Base-by-base conservation (phyloP, 2,329 filamentous ascomycete species). In the Sphaerostilbella broomeana region DNA sequence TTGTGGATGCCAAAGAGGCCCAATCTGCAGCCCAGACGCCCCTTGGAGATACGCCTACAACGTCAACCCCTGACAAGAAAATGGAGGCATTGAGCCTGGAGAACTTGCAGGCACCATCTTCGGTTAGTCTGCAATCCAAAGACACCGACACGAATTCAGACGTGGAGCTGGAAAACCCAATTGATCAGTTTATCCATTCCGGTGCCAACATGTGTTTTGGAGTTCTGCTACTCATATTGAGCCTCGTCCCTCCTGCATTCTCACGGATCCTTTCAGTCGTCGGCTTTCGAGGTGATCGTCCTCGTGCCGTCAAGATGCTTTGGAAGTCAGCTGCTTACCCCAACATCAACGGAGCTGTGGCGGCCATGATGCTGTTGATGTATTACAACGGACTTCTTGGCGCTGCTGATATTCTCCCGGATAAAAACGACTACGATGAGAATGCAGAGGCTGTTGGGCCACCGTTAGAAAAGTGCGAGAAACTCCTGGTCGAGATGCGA, bases 311-410 rank as follows among this genome's bases (percentile, higher is more conserved):
- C 21, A 71, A 75, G 26, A 84, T 95, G 77, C 77, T 98, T 4
- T 98, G 92, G 92, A 81, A 86, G 57, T 86, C 87, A 10, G 88
- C 86, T 16, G 79, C 81, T 35, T 92, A 89, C 58, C 66, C 81
- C 46, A 95, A 95, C 58, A 76, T 97, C 53, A 94, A 95, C 55
- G 90, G 89, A n/a, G 90, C 86, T 6, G 82, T 97, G 56, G 81
- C 89, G 0, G 86, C 83, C 0, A 71, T 97, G 27, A 75, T 86
- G 18, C 68, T 95, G 0, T 71, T 97, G 12, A 81, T 78, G 1
- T 97, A 88, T 61, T 94, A 95, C 63, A 94, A 95, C 56, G 84
- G 83, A 5, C 75, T 95, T 21, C 73, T 94, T 12, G 86, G 85
- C 2, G 83, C 87, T 49, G 86, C 87, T 46, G 92, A 98, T 56